Evolutionary conservation across 2,329 filamentous ascomycete genomes (phyloP), one percentile per base, ranked within the genome.

Genomic region (Gliomastix tumulicola): DNA sequence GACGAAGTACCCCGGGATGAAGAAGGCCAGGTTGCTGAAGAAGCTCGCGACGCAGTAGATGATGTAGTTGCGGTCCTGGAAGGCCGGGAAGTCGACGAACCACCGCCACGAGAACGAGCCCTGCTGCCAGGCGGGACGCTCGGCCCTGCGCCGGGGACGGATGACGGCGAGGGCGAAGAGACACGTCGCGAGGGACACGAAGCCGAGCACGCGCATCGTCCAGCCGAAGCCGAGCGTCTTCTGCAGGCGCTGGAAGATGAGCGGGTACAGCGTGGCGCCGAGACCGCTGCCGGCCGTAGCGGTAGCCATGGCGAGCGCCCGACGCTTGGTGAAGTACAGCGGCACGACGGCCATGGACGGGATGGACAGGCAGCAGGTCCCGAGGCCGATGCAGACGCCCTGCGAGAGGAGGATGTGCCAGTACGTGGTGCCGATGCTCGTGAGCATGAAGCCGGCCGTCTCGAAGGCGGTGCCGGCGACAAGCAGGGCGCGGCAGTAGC

Each of bases 1-100:
- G 22, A 69, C 51, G 40, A 68, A 71, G 48, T 66, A 71, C 35
- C 65, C 60, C 2, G 63, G 64, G 12, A 59, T 55, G 48, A 54
- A 62, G 47, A 60, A 55, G 32, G 43, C 48, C 27, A 62, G 30
- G 44, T 57, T 55, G 42, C 49, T 55, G 40, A 62, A 50, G 45
- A 53, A 55, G 34, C 57, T 51, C 21, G 47, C 53, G 1, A 53
- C 28, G 37, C 50, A 54, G 41, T 53, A 58, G 15, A 60, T 38
- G 5, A 57, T 38, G 32, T 51, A 63, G 0, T 58, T 45, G 1
- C 32, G 39, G 30, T 57, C 52, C 15, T 44, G 46, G 35, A 58
- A 54, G 3, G 56, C 53, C 9, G 47, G 43, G 4, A 38, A 41
- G 35, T 60, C 53, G 30, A 59, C 43, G 36, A 57, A 45, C 18